A percentile compares a stretch with the other conserved stretches of the same genome.
Conservation (phyloP, 495 filamentous ascomycete species). For the Aspergillus wentii region DNA sequence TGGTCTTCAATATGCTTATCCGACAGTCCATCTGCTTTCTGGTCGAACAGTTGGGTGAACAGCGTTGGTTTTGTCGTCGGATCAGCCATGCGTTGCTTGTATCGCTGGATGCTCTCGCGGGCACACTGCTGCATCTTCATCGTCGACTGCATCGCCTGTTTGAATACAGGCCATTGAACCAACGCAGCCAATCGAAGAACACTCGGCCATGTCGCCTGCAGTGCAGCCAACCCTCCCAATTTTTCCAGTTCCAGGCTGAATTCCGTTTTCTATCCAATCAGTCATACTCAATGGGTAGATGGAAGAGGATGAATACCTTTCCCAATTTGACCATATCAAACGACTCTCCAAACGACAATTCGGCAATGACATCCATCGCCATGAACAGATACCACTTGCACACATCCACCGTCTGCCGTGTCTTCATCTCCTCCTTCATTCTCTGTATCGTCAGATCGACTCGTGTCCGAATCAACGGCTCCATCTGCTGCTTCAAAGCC, state of each 20-base stretch:
- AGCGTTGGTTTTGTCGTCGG: conserved; percentile 33
- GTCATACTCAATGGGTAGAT: neutral
- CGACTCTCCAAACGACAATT: conserved; percentile 40
- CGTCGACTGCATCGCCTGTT: too few species aligned
- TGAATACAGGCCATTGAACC: too few species aligned
- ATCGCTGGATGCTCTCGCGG: conserved; percentile 31
- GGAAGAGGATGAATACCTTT: conserved; percentile 1
- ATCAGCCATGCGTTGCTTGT: conserved; percentile 32
- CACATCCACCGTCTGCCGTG: conserved; percentile 25
- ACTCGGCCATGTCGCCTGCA: too few species aligned
- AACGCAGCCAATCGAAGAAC: too few species aligned
- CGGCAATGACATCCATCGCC: conserved; percentile 38
- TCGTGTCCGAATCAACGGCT: conserved; percentile 12
- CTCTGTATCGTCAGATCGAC: conserved; percentile 17
- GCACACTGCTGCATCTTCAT: conserved; percentile 25
- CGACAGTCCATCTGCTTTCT: conserved; percentile 28
- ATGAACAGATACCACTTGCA: conserved; percentile 42
- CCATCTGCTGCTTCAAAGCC: conserved; percentile 12
- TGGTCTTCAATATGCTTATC: conserved; percentile 35
- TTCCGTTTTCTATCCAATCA: conserved; percentile 17
- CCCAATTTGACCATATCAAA: too few species aligned
- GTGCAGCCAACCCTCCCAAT: too few species aligned
- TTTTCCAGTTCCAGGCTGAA: too few species aligned
- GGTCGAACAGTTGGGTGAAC: conserved; percentile 42
- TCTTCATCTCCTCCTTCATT: conserved; percentile 18